Evolutionary conservation across 371 early-diverging fungal species (phyloP).

Genomic region (Apophysomyces sp.): DNA sequence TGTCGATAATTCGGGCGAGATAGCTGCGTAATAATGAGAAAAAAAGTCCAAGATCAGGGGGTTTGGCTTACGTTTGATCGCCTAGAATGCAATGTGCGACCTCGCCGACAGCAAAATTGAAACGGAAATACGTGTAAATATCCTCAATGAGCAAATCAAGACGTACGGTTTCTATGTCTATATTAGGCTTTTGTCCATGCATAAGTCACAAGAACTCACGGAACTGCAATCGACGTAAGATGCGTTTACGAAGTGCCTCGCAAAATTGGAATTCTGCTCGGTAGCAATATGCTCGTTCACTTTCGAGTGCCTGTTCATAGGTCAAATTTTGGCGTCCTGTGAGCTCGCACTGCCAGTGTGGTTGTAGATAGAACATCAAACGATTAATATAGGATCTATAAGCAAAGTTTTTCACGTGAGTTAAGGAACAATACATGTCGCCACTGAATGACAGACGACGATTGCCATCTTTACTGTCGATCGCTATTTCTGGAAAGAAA

Average conservation of each 20-base stretch:
- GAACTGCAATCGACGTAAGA: constrained; percentile 66
- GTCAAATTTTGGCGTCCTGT: constrained; percentile 76
- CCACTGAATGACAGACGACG: neutral
- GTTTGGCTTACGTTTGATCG: constrained; percentile 25
- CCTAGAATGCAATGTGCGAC: constrained; percentile 39
- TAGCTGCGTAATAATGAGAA: constrained; percentile 20
- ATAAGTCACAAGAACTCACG: constrained; percentile 42
- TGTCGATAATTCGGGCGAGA: constrained; percentile 31
- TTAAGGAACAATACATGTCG: constrained; percentile 2
- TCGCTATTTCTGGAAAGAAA: neutral
- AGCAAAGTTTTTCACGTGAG: neutral
- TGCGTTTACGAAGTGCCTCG: constrained; percentile 55
- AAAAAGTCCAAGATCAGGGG: neutral
- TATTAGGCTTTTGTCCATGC: neutral
- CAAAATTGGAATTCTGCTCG: constrained; percentile 63
- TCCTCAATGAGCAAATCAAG: constrained; percentile 52
- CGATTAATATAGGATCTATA: constrained; percentile 75
- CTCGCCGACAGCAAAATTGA: constrained; percentile 42
- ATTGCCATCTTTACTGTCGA: neutral
- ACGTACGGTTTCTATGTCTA: constrained; percentile 38
- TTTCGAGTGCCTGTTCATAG: constrained; percentile 81
- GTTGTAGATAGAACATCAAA: constrained; percentile 66
- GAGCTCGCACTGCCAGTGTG: constrained; percentile 75
- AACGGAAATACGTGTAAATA: constrained; percentile 38
- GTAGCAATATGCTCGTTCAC: constrained; percentile 62